Percentiles rank a stretch among this genome's conserved stretches.
Conservation (phyloP, 192 early-diverging fungal genomes). For the Coemansia sp. region DNA sequence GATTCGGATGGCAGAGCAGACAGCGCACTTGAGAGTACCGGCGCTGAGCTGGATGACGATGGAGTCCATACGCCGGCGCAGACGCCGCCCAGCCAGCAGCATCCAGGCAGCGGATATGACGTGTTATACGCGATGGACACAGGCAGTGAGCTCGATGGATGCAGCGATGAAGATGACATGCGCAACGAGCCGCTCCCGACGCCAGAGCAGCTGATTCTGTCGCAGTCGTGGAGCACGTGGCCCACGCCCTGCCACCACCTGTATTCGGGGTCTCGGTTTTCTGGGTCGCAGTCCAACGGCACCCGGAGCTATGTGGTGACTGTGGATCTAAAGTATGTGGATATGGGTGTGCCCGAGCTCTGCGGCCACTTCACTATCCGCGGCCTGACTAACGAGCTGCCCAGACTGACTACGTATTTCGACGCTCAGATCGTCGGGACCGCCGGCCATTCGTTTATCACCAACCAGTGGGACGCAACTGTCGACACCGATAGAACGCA, state of each 20-base stretch:
- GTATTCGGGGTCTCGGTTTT: conserved; percentile 52
- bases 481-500: conserved; percentile 67
- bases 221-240: conserved; percentile 56
- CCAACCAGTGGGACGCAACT: conserved; percentile 75
- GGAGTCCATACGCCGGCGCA: background rate
- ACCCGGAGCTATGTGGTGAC: conserved; percentile 46
- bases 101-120: background rate
- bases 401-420: conserved; percentile 74
- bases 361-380: conserved; percentile 75
- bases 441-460: conserved; percentile 62
- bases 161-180: conserved; percentile 18
- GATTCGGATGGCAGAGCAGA: background rate
- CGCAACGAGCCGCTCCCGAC: conserved; percentile 45
- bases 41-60: background rate
- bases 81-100: background rate
- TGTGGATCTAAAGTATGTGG: conserved; percentile 57
- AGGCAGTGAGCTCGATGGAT: background rate
- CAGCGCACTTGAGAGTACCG: background rate
- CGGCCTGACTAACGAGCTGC: conserved; percentile 70
- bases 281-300: conserved; percentile 51
- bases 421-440: conserved; percentile 75
- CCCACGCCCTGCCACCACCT: conserved; percentile 54
- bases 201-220: conserved; percentile 47
- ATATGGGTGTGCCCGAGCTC: conserved; percentile 65
- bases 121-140: background rate